Base-by-base conservation (phyloP, 805 yeast species). In the Sungouiozyma intestinalis region DNA sequence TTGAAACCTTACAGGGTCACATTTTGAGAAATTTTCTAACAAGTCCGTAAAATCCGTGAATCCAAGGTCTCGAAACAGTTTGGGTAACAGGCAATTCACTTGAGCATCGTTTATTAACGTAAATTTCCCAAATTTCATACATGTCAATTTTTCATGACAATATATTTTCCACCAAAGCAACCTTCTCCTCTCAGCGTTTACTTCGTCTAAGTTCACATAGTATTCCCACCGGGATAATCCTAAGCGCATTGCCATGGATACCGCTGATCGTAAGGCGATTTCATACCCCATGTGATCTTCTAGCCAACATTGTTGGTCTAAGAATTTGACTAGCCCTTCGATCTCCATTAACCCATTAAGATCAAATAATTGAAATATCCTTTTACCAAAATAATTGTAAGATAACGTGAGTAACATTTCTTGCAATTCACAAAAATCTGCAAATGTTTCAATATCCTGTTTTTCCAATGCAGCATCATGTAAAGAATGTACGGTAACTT, bases 141-240 rank as follows among this genome's bases (percentile, higher is more conserved):
- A 31, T 16, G 38, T 39, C 11, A 27, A 37, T 39, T 53, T 54
- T 40, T 57, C 63, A 43, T 50, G 46, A 19, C 41, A 35, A 35
- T 51, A 60, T 18, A 57, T 43, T 38, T 45, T 50, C 65, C 65
- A 61, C 62, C 62, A 58, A 3, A 51, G 33, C 13, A 29, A 38
- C 38, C 64, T 47, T 31, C 60, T 47, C 24, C 50, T 46, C 35
- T 60, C 64, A 4, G 64, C 60, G 2, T 44, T 38, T 7, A 34
- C 41, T 43, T 58, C 63, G 40, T 53, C 55, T 24, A 57, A 39
- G 2, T 62, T 63, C 14, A 57, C 57, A 43, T 58, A 60, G 42
- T 47, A 56, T 39, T 61, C 65, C 64, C 64, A 61, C 33, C 62
- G 53, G 14, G 51, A 44, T 3, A 60, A 46, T 1, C 64, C 65